phyloP scores from a whole-genome alignment of 2,329 filamentous ascomycete species.

The Aspergillus clavatus region DNA sequence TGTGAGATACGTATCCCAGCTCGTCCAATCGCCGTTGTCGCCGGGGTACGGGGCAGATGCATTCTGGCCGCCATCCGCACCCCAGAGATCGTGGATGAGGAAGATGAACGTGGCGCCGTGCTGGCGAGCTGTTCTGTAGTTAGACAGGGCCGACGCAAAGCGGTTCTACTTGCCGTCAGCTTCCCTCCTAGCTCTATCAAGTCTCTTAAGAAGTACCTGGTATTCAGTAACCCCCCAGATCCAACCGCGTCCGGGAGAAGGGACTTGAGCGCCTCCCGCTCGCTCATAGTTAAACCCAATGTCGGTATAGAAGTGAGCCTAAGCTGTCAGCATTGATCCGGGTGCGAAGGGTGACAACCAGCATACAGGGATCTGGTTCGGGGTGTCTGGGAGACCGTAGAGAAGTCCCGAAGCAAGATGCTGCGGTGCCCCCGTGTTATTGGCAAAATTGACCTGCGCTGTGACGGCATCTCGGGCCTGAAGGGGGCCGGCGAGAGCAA shows the following conservation, averaged over 20 bases:
- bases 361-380: not conserved
- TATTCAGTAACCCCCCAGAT: slow-evolving; percentile 29
- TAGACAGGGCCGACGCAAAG: not conserved
- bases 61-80: slow-evolving; percentile 3
- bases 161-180: not conserved
- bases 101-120: slow-evolving; percentile 3
- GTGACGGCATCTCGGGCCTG: not conserved
- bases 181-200: too few species aligned
- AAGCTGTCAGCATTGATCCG: not conserved
- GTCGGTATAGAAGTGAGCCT: not conserved
- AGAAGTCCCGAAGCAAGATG: not conserved
- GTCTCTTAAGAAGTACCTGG: not conserved
- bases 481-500: too few species aligned
- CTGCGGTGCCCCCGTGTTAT: not conserved
- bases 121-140: not conserved
- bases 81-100: slow-evolving; percentile 9
- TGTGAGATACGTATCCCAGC: slow-evolving; percentile 11
- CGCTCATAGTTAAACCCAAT: slow-evolving; percentile 9
- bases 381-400: not conserved
- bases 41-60: slow-evolving; percentile 2
- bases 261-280: slow-evolving; percentile 10
- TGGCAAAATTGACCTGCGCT: not conserved
- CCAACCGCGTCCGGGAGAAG: slow-evolving; percentile 33
- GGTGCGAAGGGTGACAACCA: not conserved
- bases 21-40: slow-evolving; percentile 4